Evolutionary conservation across 1,284 basidiomycete genomes (phyloP).

Genomic region (Ustilago vetiveriae): DNA sequence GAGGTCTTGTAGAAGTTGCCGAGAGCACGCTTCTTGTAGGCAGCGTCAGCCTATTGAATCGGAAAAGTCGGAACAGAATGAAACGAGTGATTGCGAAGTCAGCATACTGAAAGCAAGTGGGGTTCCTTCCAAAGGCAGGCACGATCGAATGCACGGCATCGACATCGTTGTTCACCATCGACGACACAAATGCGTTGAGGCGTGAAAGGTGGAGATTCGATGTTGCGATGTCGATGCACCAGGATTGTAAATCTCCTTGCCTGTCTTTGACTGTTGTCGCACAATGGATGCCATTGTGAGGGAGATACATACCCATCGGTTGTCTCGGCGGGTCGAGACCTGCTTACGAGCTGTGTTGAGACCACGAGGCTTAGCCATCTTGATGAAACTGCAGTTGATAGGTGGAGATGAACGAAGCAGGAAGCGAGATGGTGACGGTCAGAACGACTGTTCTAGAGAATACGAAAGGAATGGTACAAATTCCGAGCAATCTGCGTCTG

Average conservation of each 20-base stretch:
- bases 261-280: not conserved
- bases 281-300: too few species aligned
- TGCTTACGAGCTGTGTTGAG: constrained; percentile 99
- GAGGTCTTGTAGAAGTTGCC: constrained; percentile 99
- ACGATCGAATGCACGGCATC: too few species aligned
- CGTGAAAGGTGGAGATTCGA: too few species aligned
- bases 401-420: not conserved
- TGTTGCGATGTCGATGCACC: too few species aligned
- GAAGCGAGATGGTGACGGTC: constrained; percentile 12
- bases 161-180: too few species aligned
- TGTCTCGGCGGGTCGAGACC: constrained; percentile 89
- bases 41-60: constrained; percentile 84
- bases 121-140: not conserved
- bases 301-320: constrained; percentile 78
- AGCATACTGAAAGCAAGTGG: constrained; percentile 2
- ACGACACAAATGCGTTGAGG: too few species aligned
- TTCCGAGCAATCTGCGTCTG: constrained; percentile 7
- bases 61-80: not conserved
- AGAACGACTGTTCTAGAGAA: constrained; percentile 1
- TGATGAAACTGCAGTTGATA: constrained; percentile 43
- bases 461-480: too few species aligned
- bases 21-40: constrained; percentile 99
- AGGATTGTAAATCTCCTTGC: not conserved
- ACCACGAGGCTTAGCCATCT: constrained; percentile 83
- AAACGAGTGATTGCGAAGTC: constrained; percentile 3